A percentile compares a stretch with the other conserved stretches of the same genome.
These are phyloP conservation scores for Suhomyces prunicola DNA, from an alignment of 805 yeast species.

Conservation along the genomic window DNA sequence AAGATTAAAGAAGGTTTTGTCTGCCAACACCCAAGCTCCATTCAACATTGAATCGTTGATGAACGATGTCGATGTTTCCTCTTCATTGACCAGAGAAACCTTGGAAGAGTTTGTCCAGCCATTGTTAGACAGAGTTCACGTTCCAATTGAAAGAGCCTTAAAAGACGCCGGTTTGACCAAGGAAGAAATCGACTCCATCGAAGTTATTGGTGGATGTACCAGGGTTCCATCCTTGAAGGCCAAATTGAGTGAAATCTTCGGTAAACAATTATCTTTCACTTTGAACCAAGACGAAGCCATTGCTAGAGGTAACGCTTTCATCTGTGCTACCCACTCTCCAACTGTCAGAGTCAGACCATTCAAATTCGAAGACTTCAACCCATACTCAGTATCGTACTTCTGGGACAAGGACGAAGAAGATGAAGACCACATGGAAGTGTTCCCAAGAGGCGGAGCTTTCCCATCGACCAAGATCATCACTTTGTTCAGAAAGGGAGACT, in stretches of 20 bases:
- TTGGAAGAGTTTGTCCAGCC: constrained; percentile 88
- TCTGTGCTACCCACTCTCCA: constrained; percentile 99
- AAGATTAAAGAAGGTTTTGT: constrained; percentile 89
- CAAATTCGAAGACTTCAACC: constrained; percentile 95
- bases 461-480: constrained; percentile 97
- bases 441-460: constrained; percentile 89
- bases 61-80: constrained; percentile 94
- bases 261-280: constrained; percentile 77
- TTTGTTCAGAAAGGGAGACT: constrained; percentile 86
- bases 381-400: constrained; percentile 85
- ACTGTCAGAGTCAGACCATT: constrained; percentile 97
- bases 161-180: constrained; percentile 69
- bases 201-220: constrained; percentile 96
- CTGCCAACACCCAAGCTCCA: constrained; percentile 95
- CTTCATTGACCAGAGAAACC: constrained; percentile 85
- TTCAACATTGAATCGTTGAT: constrained; percentile 93
- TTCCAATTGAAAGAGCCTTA: constrained; percentile 80
- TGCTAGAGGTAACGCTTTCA: constrained; percentile 98
- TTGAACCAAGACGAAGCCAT: constrained; percentile 99
- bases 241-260: constrained; percentile 70
- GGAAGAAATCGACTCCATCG: constrained; percentile 84
- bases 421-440: constrained; percentile 88
- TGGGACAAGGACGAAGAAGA: constrained; percentile 96
- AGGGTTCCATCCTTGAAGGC: constrained; percentile 94
- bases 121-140: constrained; percentile 67